These are phyloP conservation scores for Cephalotrichum gorgonifer DNA, from an alignment of 2,329 filamentous ascomycete genomes.

Conservation along the genomic window DNA sequence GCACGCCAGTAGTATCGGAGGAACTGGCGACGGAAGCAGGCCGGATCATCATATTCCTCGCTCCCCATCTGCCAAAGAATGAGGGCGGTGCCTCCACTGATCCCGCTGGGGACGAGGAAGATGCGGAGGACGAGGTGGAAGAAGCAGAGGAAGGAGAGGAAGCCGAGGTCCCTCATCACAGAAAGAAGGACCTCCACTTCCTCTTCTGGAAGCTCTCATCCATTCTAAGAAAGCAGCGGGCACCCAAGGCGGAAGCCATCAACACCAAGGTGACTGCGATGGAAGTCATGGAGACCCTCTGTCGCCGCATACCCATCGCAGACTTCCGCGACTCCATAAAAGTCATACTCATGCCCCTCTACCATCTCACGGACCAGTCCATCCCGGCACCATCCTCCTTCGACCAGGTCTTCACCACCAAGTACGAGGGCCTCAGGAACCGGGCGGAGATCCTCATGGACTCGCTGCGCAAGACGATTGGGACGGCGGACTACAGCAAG, in stretches of 20 bases:
- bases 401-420: slow-evolving; percentile 58
- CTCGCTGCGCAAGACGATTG: slow-evolving; percentile 73
- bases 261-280: slow-evolving; percentile 68
- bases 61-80: slow-evolving; percentile 35
- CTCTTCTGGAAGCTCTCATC: slow-evolving; percentile 70
- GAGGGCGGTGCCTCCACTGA: slow-evolving; percentile 13
- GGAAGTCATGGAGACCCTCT: slow-evolving; percentile 61
- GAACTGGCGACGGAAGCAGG: slow-evolving; percentile 72
- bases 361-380: slow-evolving; percentile 73
- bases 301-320: slow-evolving; percentile 46
- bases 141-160: slow-evolving; percentile 24
- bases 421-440: slow-evolving; percentile 60
- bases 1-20: slow-evolving; percentile 50
- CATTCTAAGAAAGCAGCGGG: slow-evolving; percentile 66
- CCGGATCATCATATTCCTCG: slow-evolving; percentile 76
- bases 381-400: slow-evolving; percentile 63
- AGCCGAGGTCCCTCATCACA: neutral
- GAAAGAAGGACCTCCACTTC: slow-evolving; percentile 43
- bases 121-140: slow-evolving; percentile 30
- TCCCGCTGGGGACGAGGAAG: slow-evolving; percentile 45
- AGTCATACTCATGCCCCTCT: slow-evolving; percentile 49
- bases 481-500: slow-evolving; percentile 68
- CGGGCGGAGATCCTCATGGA: slow-evolving; percentile 72
- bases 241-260: slow-evolving; percentile 52
- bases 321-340: slow-evolving; percentile 54